Percentiles rank a stretch among this genome's conserved stretches.
phyloP scores from a whole-genome alignment of 192 early-diverging fungal species.

The Thoreauomyces humboldtii region DNA sequence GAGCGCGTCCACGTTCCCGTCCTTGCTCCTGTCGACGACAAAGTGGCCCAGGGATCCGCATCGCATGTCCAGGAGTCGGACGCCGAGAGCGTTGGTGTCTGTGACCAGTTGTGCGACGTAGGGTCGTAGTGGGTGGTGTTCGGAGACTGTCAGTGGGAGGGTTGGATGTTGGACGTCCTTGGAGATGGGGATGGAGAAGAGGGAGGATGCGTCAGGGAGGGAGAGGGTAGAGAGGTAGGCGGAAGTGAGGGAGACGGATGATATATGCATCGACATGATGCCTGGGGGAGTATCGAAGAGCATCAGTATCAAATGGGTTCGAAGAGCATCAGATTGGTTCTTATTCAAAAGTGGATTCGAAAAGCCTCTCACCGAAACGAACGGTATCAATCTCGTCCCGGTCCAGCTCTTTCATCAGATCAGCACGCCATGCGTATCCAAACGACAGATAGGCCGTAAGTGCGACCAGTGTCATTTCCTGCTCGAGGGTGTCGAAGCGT shows the following conservation, averaged over 20 bases:
- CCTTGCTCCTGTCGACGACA: constrained; percentile 60
- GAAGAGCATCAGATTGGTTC: too few relatives aligned
- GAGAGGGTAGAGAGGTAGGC: not conserved
- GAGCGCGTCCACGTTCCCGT: constrained; percentile 43
- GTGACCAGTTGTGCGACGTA: constrained; percentile 62
- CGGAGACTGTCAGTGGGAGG: constrained; percentile 61
- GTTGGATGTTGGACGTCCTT: constrained; percentile 60
- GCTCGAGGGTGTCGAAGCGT: constrained; percentile 67
- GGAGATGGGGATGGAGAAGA: constrained; percentile 74
- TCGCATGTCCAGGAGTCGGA: constrained; percentile 55
- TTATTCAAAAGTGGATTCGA: too few relatives aligned
- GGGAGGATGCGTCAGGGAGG: constrained; percentile 37
- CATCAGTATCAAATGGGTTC: too few relatives aligned
- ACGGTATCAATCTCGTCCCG: constrained; percentile 76
- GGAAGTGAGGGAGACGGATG: constrained; percentile 37
- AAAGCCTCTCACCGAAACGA: not conserved
- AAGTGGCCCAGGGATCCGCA: constrained; percentile 69
- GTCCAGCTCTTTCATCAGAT: constrained; percentile 60
- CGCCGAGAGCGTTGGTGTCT: constrained; percentile 67
- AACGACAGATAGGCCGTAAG: constrained; percentile 74
- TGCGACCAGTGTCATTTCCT: constrained; percentile 76
- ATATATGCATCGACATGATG: constrained; percentile 79
- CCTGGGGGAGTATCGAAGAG: constrained; percentile 60
- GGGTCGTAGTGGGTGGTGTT: constrained; percentile 58
- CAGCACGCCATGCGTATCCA: constrained; percentile 70